Percentiles rank a stretch among this genome's conserved stretches.
Conservation (phyloP, 1,284 basidiomycete species). For the Cutaneotrichosporon sp. region DNA sequence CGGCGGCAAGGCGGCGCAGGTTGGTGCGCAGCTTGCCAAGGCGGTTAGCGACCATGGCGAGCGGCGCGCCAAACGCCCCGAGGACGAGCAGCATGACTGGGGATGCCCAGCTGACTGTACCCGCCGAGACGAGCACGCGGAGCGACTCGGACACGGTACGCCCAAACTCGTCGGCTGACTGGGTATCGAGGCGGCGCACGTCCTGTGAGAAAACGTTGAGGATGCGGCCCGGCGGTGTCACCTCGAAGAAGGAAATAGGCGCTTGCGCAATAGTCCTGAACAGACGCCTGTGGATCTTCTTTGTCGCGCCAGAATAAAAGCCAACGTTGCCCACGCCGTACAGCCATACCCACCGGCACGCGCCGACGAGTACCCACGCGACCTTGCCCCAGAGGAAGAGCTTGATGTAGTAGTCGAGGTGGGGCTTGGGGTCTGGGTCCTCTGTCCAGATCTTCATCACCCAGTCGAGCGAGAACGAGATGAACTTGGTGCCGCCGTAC, state of each 20-base stretch:
- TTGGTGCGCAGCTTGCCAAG: conserved; percentile 42
- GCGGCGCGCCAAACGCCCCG: conserved; percentile 26
- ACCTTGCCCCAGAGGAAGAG: conserved; percentile 27
- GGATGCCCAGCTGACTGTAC: conserved; percentile 25
- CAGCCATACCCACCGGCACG: conserved; percentile 44
- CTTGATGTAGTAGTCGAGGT: conserved; percentile 33
- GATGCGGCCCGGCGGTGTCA: conserved; percentile 66
- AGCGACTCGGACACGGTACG: conserved; percentile 55
- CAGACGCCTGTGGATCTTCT: conserved; percentile 59
- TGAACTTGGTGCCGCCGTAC: conserved; percentile 23
- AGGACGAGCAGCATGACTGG: conserved; percentile 31
- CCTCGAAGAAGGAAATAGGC: conserved; percentile 73
- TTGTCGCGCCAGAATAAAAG: conserved; percentile 57
- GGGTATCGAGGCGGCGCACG: conserved; percentile 55
- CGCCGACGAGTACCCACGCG: conserved; percentile 20
- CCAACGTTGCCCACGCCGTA: conserved; percentile 50
- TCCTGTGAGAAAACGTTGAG: conserved; percentile 52
- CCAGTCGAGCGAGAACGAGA: conserved; percentile 22
- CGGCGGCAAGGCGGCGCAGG: conserved; percentile 36
- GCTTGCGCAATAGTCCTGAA: conserved; percentile 59
- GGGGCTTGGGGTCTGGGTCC: conserved; percentile 21
- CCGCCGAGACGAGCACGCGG: conserved; percentile 13
- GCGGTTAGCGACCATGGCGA: conserved; percentile 28
- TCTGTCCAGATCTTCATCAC: conserved; percentile 39
- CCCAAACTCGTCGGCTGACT: conserved; percentile 57